phyloP scores from a whole-genome alignment of 208 protist genomes.

The Crithidia expoeki region DNA sequence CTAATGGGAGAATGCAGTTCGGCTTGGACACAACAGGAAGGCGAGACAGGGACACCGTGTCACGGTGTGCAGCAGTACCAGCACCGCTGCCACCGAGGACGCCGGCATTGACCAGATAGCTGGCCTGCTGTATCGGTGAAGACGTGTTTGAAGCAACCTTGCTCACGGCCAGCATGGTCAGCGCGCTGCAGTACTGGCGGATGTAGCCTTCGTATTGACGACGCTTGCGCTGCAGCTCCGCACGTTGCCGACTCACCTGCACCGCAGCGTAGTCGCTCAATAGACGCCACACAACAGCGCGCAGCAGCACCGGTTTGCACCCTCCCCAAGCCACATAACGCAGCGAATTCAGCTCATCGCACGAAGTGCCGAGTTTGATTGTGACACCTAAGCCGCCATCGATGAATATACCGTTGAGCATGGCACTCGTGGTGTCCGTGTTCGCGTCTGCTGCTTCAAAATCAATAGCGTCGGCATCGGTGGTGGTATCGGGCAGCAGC shows the following conservation, averaged over 20 bases:
- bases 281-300: constrained; percentile 68
- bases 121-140: background rate
- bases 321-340: constrained; percentile 60
- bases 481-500: background rate
- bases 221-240: constrained; percentile 70
- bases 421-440: constrained; percentile 5
- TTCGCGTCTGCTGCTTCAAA: background rate
- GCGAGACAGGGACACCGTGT: background rate
- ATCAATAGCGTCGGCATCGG: background rate
- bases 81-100: background rate
- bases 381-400: constrained; percentile 30
- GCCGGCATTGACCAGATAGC: too few species aligned
- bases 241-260: constrained; percentile 38
- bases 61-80: background rate
- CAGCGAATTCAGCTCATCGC: constrained; percentile 55
- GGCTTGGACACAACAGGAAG: background rate
- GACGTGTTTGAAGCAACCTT: background rate
- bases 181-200: constrained; percentile 49
- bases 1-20: too few species aligned
- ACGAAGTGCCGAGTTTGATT: constrained; percentile 40
- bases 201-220: constrained; percentile 61
- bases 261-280: constrained; percentile 52
- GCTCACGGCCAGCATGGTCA: constrained; percentile 23
- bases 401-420: constrained; percentile 15
- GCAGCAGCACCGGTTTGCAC: constrained; percentile 43